Evolutionary conservation across 2,329 filamentous ascomycete species (phyloP), one percentile per base, ranked within the genome.

Genomic region (Rutstroemia sp.): DNA sequence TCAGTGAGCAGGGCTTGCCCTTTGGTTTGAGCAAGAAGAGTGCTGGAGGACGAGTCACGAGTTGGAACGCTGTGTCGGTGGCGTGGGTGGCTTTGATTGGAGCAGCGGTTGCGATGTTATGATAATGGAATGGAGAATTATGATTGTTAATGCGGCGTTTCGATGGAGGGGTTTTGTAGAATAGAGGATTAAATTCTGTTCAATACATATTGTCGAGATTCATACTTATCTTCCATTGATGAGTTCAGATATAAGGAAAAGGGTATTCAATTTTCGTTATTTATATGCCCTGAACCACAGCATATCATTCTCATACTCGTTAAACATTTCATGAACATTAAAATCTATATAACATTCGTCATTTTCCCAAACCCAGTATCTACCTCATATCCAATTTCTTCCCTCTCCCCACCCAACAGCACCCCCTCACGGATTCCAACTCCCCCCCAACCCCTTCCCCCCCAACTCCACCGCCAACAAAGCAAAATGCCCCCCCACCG

Each of bases 401-500:
- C 17, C 17, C 10, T 4, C 5, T 25, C 9, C 9, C 39, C 7
- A 23, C 12, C 16, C 17, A 16, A 9, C 3, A 14, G 3, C 8
- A 6, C 7, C 12, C 4, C 8, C 19, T 46, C 12, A 25, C 5
- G 51, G 17, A 53, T 47, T 16, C 42, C 40, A 53, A 38, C 14
- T 25, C 16, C 4, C 21, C 14, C 40, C 51, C 25, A 53, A 34
- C 5, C 51, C 51, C 27, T 30, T 53, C 6, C 51, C 40, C 5
- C 40, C 40, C 2, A 53, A 39, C 5, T n/a, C 23, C 12, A 57
- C 38, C 10, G 87, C 85, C 69, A 94, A 72, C 64, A 91, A 80
- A 2, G 88, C 83, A 75, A 92, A 95, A 70, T 88, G 81, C 0
- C 85, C 89, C 4, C 89, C 89, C 44, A 87, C 77, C 0, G 94